Percentiles rank a stretch among this genome's conserved stretches.
Evolutionary conservation across 129 eudicot genomes (phyloP).

Genomic region (Flaveria trinervia): DNA sequence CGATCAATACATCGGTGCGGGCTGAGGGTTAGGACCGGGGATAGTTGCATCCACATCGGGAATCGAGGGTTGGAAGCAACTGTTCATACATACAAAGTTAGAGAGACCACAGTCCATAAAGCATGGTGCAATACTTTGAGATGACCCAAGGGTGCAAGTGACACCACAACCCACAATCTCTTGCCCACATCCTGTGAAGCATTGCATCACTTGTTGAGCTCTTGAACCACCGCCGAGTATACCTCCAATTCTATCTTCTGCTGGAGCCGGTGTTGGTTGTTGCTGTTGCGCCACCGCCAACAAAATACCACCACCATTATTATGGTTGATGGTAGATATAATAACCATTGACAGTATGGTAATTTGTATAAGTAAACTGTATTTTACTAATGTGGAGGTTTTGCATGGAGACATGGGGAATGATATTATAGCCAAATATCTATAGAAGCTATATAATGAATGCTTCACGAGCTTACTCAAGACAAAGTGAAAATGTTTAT

Average conservation of each 20-base stretch:
- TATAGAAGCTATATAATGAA: background rate
- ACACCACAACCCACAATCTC: constrained; percentile 39
- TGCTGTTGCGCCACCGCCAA: constrained; percentile 23
- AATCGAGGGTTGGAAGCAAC: constrained; percentile 31
- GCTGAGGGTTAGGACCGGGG: background rate
- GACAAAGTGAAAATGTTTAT: background rate
- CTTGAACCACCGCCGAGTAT: constrained; percentile 24
- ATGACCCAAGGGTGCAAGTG: constrained; percentile 42
- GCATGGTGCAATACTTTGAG: constrained; percentile 40
- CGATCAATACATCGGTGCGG: background rate
- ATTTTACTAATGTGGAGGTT: background rate
- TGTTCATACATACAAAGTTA: constrained; percentile 40
- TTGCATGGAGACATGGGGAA: constrained; percentile 13
- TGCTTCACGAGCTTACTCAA: background rate
- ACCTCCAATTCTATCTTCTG: constrained; percentile 21
- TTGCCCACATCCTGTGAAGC: constrained; percentile 44
- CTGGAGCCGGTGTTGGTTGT: background rate
- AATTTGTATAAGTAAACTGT: background rate
- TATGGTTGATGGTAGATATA: constrained; percentile 6
- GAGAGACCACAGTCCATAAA: constrained; percentile 41
- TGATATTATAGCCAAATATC: background rate
- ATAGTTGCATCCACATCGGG: background rate
- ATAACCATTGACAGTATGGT: background rate
- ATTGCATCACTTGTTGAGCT: constrained; percentile 40
- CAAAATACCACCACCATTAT: background rate